phyloP scores from a whole-genome alignment of 495 filamentous ascomycete genomes.

The Penicillium steckii region DNA sequence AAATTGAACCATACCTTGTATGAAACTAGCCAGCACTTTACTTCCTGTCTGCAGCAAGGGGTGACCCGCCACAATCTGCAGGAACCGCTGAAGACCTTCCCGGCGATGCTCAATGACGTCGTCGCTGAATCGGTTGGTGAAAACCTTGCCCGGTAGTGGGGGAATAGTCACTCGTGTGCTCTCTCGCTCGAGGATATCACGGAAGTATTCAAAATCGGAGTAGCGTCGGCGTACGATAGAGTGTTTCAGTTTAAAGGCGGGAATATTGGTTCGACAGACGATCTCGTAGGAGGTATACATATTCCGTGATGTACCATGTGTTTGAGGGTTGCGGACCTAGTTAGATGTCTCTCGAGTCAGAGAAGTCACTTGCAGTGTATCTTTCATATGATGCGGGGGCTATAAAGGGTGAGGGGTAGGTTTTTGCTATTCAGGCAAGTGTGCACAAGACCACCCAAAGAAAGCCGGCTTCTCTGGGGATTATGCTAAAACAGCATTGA shows the following conservation, averaged over 20 bases:
- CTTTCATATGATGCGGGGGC: neutral
- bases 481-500: neutral
- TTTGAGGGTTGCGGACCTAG: slow-evolving; percentile 92
- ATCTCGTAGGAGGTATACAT: slow-evolving; percentile 99
- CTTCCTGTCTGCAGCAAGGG: slow-evolving; percentile 96
- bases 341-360: slow-evolving; percentile 2
- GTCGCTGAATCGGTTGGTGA: slow-evolving; percentile 96
- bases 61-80: slow-evolving; percentile 97
- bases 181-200: slow-evolving; percentile 96
- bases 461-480: neutral
- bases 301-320: slow-evolving; percentile 86
- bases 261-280: slow-evolving; percentile 95
- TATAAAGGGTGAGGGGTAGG: neutral
- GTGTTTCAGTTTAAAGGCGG: slow-evolving; percentile 91
- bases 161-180: slow-evolving; percentile 92
- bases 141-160: slow-evolving; percentile 93
- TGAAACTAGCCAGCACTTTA: slow-evolving; percentile 92
- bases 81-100: slow-evolving; percentile 88
- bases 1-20: slow-evolving; percentile 68
- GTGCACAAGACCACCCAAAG: slow-evolving; percentile 10
- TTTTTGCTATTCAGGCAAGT: slow-evolving; percentile 4
- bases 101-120: slow-evolving; percentile 96
- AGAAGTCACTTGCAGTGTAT: neutral
- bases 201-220: slow-evolving; percentile 97
- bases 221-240: slow-evolving; percentile 89